phyloP scores from a whole-genome alignment of 192 early-diverging fungal genomes.

The Powellomyces hirtus region DNA sequence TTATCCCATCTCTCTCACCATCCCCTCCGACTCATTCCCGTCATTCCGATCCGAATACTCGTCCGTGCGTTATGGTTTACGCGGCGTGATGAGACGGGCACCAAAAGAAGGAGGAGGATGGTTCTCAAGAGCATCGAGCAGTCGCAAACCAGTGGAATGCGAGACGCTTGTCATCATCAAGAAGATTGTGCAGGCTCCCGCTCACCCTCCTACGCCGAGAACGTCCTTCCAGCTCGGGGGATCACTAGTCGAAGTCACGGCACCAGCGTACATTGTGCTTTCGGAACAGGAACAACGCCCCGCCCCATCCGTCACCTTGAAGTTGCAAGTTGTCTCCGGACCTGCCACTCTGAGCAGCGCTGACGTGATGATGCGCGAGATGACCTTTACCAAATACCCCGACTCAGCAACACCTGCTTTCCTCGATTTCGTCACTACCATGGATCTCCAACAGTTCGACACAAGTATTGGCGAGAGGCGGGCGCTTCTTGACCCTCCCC shows the following conservation, averaged over 20 bases:
- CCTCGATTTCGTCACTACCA: neutral
- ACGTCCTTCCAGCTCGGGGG: neutral
- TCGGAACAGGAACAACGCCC: neutral
- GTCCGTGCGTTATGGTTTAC: neutral
- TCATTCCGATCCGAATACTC: neutral
- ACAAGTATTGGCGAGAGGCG: too few relatives aligned
- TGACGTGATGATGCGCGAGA: neutral
- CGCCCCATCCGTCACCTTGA: neutral
- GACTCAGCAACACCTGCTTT: neutral
- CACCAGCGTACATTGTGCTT: neutral
- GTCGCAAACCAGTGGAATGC: neutral
- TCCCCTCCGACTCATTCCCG: neutral
- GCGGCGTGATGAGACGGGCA: neutral
- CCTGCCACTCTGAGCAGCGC: neutral
- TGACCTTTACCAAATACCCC: neutral
- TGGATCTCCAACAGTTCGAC: neutral
- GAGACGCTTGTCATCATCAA: neutral
- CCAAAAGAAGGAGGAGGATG: neutral
- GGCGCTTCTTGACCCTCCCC: neutral
- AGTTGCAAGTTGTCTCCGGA: neutral
- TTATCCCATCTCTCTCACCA: neutral
- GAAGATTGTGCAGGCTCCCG: neutral
- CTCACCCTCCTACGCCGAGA: neutral
- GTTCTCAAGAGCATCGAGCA: neutral
- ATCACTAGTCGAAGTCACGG: neutral